Evolutionary conservation across 192 early-diverging fungal genomes (phyloP).

Genomic region (Rhizoclosmatium globosum): DNA sequence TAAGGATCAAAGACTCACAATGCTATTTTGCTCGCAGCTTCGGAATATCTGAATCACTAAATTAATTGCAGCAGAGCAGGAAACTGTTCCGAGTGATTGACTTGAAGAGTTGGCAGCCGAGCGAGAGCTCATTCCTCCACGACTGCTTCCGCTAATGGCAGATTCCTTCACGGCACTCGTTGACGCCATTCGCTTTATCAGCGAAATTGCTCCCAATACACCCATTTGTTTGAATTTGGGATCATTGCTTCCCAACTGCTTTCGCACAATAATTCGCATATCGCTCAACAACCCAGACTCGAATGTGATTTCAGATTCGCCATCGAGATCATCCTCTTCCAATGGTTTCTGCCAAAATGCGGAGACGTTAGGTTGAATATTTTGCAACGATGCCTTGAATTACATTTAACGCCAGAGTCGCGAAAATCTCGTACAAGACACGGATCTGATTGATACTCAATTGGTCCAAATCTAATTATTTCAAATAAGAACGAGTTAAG

Average conservation of each 20-base stretch:
- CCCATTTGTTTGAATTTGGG: slow-evolving; percentile 41
- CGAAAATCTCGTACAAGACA: slow-evolving; percentile 36
- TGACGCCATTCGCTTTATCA: slow-evolving; percentile 26
- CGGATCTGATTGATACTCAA: slow-evolving; percentile 22
- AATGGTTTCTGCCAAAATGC: slow-evolving; percentile 21
- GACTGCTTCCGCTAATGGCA: background rate
- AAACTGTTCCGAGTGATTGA: background rate
- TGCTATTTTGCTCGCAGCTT: slow-evolving; percentile 21
- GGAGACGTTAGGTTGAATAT: background rate
- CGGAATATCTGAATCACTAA: slow-evolving; percentile 24
- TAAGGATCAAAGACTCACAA: slow-evolving; percentile 14
- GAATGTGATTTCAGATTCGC: slow-evolving; percentile 34
- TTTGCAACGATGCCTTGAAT: background rate
- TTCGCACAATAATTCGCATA: slow-evolving; percentile 33
- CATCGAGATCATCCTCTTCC: background rate
- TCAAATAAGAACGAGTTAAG: background rate
- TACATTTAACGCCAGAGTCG: slow-evolving; percentile 20
- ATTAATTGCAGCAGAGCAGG: slow-evolving; percentile 15
- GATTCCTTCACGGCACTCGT: background rate
- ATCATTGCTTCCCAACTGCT: slow-evolving; percentile 33
- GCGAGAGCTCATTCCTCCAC: background rate
- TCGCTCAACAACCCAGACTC: slow-evolving; percentile 28
- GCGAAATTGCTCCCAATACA: slow-evolving; percentile 27
- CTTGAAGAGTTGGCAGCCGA: background rate
- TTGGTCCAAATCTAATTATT: slow-evolving; percentile 29